A percentile compares a stretch with the other conserved stretches of the same genome.
Evolutionary conservation across 805 yeast species (phyloP).

Genomic region (Blastobotrys attinorum): DNA sequence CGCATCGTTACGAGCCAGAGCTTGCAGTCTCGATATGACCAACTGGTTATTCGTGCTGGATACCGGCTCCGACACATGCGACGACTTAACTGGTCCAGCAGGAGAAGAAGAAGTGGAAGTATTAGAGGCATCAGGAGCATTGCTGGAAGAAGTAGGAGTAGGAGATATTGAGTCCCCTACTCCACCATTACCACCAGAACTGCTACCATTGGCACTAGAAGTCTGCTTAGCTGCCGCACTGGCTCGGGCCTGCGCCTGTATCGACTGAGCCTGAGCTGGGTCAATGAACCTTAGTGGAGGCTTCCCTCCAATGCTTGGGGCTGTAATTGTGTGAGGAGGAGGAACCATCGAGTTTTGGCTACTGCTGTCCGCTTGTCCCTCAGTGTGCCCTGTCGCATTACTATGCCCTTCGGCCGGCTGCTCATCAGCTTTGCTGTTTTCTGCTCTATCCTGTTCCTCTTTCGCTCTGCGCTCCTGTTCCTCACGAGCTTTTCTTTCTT

Average conservation of each 20-base stretch:
- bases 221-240: background rate
- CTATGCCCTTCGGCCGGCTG: too few species aligned
- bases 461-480: background rate
- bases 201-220: background rate
- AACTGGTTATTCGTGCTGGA: constrained; percentile 42
- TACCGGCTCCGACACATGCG: constrained; percentile 3
- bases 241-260: background rate
- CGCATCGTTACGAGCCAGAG: constrained; percentile 69
- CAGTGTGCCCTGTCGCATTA: background rate
- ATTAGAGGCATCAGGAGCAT: too few species aligned
- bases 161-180: too few species aligned
- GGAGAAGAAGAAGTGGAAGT: too few species aligned
- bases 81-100: background rate
- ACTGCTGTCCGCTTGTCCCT: background rate
- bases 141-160: too few species aligned
- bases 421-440: background rate
- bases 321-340: too few species aligned
- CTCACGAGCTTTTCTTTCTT: background rate
- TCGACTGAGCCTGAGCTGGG: background rate
- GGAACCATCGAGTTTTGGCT: too few species aligned
- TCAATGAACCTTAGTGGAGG: background rate
- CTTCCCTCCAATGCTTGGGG: too few species aligned
- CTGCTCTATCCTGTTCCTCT: background rate
- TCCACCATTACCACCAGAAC: too few species aligned
- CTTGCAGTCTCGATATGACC: constrained; percentile 78